phyloP scores from a whole-genome alignment of 202 grass and related monocot genomes.

The Zoysia matrella region DNA sequence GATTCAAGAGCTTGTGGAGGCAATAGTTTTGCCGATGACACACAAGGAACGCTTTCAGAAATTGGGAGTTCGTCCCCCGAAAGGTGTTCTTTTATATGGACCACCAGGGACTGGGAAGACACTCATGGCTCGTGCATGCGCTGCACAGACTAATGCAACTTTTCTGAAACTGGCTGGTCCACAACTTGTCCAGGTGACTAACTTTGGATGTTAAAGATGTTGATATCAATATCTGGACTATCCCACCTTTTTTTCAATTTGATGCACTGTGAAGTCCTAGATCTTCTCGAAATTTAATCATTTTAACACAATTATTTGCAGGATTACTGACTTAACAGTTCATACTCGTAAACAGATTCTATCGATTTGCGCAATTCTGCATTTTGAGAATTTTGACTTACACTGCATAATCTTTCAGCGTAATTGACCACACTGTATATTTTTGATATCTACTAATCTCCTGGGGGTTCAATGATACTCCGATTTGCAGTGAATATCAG shows the following conservation, averaged over 20 bases:
- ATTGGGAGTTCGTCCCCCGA: conserved; percentile 82
- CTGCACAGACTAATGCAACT: conserved; percentile 90
- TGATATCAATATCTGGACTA: conserved; percentile 15
- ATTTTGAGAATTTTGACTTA: too few species aligned
- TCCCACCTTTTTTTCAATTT: not conserved
- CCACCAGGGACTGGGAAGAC: conserved; percentile 96
- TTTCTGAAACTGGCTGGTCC: conserved; percentile 42
- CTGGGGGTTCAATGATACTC: not conserved
- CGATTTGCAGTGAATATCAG: not conserved
- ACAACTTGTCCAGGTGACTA: conserved; percentile 77
- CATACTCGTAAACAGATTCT: too few species aligned
- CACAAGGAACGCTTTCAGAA: conserved; percentile 91
- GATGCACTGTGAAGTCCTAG: not conserved
- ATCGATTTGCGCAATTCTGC: too few species aligned
- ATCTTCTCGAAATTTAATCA: not conserved
- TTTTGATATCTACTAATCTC: not conserved
- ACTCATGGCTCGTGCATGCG: conserved; percentile 92
- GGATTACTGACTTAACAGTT: too few species aligned
- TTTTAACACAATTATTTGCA: not conserved
- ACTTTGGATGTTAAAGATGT: conserved; percentile 4
- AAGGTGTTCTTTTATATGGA: conserved; percentile 96
- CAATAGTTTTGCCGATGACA: conserved; percentile 90
- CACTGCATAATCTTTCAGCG: not conserved
- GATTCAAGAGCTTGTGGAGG: conserved; percentile 96
- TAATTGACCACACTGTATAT: not conserved